Base-by-base conservation (phyloP, 2,329 filamentous ascomycete species). In the Arthrobotrys sinensis region DNA sequence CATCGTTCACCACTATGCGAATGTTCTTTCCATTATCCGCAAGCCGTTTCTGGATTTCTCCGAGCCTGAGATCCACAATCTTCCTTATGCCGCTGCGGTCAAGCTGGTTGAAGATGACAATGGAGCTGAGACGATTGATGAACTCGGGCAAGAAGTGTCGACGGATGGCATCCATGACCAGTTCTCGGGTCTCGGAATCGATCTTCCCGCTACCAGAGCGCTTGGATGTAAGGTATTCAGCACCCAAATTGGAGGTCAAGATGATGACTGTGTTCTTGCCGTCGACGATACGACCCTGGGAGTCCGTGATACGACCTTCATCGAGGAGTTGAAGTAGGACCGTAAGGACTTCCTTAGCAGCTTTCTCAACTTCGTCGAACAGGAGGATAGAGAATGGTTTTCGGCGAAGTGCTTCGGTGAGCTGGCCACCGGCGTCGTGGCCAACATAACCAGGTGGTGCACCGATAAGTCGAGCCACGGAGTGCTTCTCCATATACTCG, bases 251-350 rank as follows among this genome's bases (percentile, higher is more conserved):
- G 82, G 94, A 97, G 0, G 96, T 99, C 94, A 99, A 97, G 85
- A 99, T 96, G 50, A 99, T 95, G 81, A 99, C 98, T 84, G 95
- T 98, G 88, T 99, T 99, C 86, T 91, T 93, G 78, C 95, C 96
- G 82, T 99, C 96, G 69, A 99, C 91, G 62, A 97, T 88, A 84
- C 96, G 91, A 83, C 96, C 96, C 89, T 98, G 96, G 57, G 96
- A 96, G 83, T 99, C 96, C 12, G 96, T 99, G 85, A 99, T 98
- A 82, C 96, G 94, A 34, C 96, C 96, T 83, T 99, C 96, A 83
- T 99, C 96, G 94, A 99, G 98, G 83, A 99, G 93, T 85, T 99
- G 96, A n/a, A 99, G 90, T 43, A 99, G 90, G 14, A 99, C 96
- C 0, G 96, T 99, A 50, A 99, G 87, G 0, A 99, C 90, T 86